These are phyloP conservation scores for Acephala macrosclerotiorum DNA, from an alignment of 2,329 filamentous ascomycete species.

Conservation along the genomic window DNA sequence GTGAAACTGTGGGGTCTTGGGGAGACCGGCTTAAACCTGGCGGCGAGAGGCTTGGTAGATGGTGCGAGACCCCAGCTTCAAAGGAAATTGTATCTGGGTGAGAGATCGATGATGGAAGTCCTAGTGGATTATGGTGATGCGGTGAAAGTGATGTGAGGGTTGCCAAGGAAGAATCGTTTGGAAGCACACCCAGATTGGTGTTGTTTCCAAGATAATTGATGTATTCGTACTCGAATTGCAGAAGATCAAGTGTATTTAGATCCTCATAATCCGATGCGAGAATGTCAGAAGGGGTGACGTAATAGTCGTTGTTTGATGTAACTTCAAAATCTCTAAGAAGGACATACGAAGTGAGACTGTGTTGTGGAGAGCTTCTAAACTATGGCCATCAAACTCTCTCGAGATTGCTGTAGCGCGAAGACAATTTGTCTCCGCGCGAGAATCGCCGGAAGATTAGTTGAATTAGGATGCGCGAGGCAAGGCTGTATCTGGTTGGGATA, in stretches of 20 bases:
- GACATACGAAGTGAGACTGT: conserved; percentile 22
- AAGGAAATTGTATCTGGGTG: not conserved
- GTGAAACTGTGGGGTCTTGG: not conserved
- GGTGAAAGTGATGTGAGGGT: not conserved
- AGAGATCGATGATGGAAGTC: not conserved
- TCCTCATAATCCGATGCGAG: conserved; percentile 7
- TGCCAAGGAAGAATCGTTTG: conserved; percentile 13
- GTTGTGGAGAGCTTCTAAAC: conserved; percentile 22
- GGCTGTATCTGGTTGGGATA: conserved; percentile 3
- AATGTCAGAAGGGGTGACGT: conserved; percentile 4
- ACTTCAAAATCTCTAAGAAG: conserved; percentile 8
- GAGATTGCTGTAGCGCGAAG: conserved; percentile 26
- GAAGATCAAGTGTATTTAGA: not conserved
- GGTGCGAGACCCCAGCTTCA: not conserved
- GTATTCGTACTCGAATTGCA: not conserved
- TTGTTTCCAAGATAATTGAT: conserved; percentile 5
- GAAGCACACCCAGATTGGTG: conserved; percentile 12
- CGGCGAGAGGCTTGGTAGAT: not conserved
- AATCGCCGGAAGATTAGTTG: conserved; percentile 6
- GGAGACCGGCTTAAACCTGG: not conserved
- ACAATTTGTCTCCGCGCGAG: conserved; percentile 22
- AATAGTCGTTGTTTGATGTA: conserved; percentile 13
- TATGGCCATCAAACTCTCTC: conserved; percentile 19
- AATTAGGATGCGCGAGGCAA: not conserved
- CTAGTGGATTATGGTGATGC: not conserved